A percentile compares a stretch with the other conserved stretches of the same genome.
These are phyloP conservation scores for Solanum virginianum DNA, from an alignment of 257 asterid species.

Conservation along the genomic window DNA sequence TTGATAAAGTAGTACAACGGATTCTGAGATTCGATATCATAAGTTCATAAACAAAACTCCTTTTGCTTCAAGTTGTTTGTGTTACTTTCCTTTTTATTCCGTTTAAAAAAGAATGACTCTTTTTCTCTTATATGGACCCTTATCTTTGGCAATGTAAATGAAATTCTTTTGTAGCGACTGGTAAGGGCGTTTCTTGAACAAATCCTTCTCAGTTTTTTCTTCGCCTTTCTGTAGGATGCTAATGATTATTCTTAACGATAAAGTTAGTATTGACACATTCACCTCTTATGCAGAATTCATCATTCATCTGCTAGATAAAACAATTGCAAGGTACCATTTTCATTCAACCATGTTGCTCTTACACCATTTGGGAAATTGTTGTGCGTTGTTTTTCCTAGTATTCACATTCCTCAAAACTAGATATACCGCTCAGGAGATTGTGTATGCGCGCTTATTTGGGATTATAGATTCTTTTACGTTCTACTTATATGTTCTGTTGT, in stretches of 20 bases:
- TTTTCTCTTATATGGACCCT: too few relatives aligned
- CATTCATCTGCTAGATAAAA: conserved; percentile 64
- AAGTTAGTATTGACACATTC: not conserved
- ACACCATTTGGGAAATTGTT: not conserved
- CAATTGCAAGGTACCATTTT: conserved; percentile 58
- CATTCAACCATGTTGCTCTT: not conserved
- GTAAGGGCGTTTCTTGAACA: not conserved
- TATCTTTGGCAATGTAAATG: not conserved
- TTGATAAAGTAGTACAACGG: too few relatives aligned
- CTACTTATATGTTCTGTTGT: not conserved
- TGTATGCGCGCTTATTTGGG: not conserved
- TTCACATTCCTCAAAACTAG: not conserved
- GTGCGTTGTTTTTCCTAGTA: not conserved
- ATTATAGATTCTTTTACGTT: not conserved
- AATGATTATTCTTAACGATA: not conserved
- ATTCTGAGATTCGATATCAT: not conserved
- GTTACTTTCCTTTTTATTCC: not conserved
- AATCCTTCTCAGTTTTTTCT: not conserved
- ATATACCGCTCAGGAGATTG: not conserved
- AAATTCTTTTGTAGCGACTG: not conserved
- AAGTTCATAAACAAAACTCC: not conserved
- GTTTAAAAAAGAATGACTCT: not conserved
- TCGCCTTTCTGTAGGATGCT: not conserved
- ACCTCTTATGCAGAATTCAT: conserved; percentile 51
- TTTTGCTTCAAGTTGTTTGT: not conserved